Percentiles rank a stretch among this genome's conserved stretches.
Evolutionary conservation across 2,329 filamentous ascomycete species (phyloP).

Genomic region (Dichotomopilus funicola): DNA sequence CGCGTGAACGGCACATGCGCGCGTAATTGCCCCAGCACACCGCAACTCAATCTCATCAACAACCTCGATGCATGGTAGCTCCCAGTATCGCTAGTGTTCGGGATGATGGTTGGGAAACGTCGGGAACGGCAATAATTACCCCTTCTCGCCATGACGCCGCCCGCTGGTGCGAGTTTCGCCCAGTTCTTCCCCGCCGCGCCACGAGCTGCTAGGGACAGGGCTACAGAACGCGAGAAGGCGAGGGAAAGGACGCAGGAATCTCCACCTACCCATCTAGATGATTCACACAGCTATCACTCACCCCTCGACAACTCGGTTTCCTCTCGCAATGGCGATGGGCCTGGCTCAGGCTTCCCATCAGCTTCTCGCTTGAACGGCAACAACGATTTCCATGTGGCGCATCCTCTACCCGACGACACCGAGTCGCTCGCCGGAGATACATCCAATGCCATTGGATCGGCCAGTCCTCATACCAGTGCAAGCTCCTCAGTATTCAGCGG

Average conservation of each 20-base stretch:
- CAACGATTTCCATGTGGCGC: slow-evolving; percentile 32
- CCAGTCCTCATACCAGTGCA: slow-evolving; percentile 64
- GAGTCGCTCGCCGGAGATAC: slow-evolving; percentile 58
- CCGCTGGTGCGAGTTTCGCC: slow-evolving; percentile 69
- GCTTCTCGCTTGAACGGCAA: slow-evolving; percentile 30
- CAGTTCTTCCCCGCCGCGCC: slow-evolving; percentile 81
- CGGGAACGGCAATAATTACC: slow-evolving; percentile 45
- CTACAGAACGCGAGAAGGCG: slow-evolving; percentile 56
- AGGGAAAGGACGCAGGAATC: slow-evolving; percentile 40
- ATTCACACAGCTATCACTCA: slow-evolving; percentile 24
- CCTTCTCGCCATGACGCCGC: slow-evolving; percentile 67
- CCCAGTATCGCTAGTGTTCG: slow-evolving; percentile 32
- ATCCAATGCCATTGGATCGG: slow-evolving; percentile 63
- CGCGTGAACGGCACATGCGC: slow-evolving; percentile 36
- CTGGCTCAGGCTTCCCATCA: slow-evolving; percentile 25
- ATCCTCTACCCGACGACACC: slow-evolving; percentile 45
- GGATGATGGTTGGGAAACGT: slow-evolving; percentile 53
- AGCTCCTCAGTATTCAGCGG: slow-evolving; percentile 65
- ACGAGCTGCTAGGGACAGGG: slow-evolving; percentile 53
- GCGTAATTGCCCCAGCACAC: slow-evolving; percentile 19
- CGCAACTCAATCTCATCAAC: slow-evolving; percentile 14
- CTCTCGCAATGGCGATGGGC: slow-evolving; percentile 7
- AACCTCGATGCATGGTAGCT: slow-evolving; percentile 33
- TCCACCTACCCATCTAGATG: slow-evolving; percentile 20
- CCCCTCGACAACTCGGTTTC: slow-evolving; percentile 14